Base-by-base conservation (phyloP, 768 basidiomycete genomes). In the Termitomyces sp. region DNA sequence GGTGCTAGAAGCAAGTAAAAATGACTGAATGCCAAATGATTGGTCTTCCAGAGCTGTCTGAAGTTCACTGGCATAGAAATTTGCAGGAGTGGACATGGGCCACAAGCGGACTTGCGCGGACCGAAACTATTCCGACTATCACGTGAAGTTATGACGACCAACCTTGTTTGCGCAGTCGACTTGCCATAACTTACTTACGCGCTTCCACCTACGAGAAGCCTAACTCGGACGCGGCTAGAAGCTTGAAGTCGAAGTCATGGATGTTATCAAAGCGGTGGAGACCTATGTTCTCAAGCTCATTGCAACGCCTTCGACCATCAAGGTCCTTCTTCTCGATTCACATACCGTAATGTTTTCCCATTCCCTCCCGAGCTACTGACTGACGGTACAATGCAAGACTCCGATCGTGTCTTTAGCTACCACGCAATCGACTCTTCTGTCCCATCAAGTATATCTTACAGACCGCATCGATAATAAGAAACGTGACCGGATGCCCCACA, bases 401-500 rank as follows among this genome's bases (percentile, higher is more conserved):
- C 95, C 96, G 1, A 95, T 98, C 59, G 88, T 99, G 6, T 98
- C 95, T 4, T 79, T 98, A 17, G 91, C 95, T 3, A 87, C 92
- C 1, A 98, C 97, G 0, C 97, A 98, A 69, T 94, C 95, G 2
- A 89, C 87, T 9, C 80, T 99, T 29, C 78, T 99, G 42, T 87
- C 95, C 3, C 94, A 98, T 63, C 95, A 99, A 69, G 92, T 98
- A 42, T 99, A 99, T 74, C 82, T 99, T 53, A 99, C 96, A 4
- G 97, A 99, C 75, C 83, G 95, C 54, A 92, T 99, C 67, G 97
- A 98, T 78, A 98, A 98, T 78, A 86, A 77, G 71, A 85, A 86
- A 60, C 84, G 93, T 59, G 95, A 96, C 68, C 77, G 92, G 25
- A 93, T 98, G 84, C 85, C 92, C 12, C 96, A 99, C 68, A 90